phyloP scores from a whole-genome alignment of 352 stramenopile genomes.

The Phytophthora macrochlamydospora region DNA sequence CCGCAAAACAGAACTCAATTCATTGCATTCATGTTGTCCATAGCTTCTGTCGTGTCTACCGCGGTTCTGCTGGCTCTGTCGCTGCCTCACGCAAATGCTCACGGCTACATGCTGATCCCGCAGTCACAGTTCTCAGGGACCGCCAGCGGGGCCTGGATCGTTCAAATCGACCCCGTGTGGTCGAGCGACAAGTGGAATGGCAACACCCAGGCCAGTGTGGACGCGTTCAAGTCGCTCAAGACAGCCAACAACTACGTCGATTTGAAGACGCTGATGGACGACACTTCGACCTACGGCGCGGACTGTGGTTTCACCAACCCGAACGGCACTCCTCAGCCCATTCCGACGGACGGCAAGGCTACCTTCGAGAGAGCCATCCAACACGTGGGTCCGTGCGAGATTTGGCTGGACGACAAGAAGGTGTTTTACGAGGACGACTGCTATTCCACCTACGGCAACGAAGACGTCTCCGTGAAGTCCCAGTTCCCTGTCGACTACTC shows the following conservation, averaged over 20 bases:
- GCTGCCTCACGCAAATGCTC: slow-evolving; percentile 21
- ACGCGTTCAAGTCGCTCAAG: slow-evolving; percentile 29
- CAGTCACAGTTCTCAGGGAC: slow-evolving; percentile 38
- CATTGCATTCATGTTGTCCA: slow-evolving; percentile 14
- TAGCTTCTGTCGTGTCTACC: slow-evolving; percentile 23
- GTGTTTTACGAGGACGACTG: slow-evolving; percentile 40
- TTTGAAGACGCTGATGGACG: slow-evolving; percentile 25
- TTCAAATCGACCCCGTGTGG: slow-evolving; percentile 40
- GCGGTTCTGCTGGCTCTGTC: slow-evolving; percentile 21
- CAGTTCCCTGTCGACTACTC: slow-evolving; percentile 44
- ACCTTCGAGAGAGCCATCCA: slow-evolving; percentile 38
- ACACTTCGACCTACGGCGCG: slow-evolving; percentile 18
- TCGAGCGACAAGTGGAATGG: slow-evolving; percentile 33
- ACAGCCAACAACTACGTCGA: slow-evolving; percentile 36
- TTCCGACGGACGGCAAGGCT: slow-evolving; percentile 40
- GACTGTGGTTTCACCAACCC: slow-evolving; percentile 45
- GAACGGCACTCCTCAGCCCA: slow-evolving; percentile 34
- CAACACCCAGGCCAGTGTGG: slow-evolving; percentile 36
- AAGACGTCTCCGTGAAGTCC: slow-evolving; percentile 13
- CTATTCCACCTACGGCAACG: slow-evolving; percentile 21
- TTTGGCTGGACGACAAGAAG: slow-evolving; percentile 39
- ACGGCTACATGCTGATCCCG: slow-evolving; percentile 44
- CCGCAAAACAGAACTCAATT: background rate
- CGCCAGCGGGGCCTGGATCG: slow-evolving; percentile 33
- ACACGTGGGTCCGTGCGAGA: slow-evolving; percentile 7